Base-by-base conservation (phyloP, 331 rosid species). In the Saraca asoca region DNA sequence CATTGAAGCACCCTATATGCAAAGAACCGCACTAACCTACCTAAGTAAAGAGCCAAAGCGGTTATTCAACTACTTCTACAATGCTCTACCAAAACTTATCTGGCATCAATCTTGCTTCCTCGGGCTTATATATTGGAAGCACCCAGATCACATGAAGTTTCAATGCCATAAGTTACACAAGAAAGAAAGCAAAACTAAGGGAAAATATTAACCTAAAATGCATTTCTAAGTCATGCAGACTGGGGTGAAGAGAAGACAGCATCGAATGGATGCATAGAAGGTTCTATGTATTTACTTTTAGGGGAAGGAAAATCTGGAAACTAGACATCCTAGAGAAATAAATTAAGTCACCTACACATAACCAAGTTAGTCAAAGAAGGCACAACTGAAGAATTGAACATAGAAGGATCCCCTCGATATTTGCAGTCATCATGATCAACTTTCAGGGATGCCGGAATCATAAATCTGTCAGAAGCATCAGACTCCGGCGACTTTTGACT, bases 391-490 rank as follows among this genome's bases (percentile, higher is more conserved):
- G 95, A 75, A 56, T 68, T 69, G 68, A 92, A 87, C 33, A 79
- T 70, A 19, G 95, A 76, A 16, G 91, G 87, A 78, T 87, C 96
- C n/a, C 90, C 87, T 0, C 45, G 43, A 70, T 73, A 86, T 58
- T 89, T 89, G 84, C 81, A 87, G 89, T 89, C 91, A 8, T 89
- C 96, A 46, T 78, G 83, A 62, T 92, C 92, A 37, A 78, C 82
- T 59, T 85, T 85, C 68, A 85, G 66, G 0, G 91, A 75, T 1
- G 82, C 38, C 0, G 91, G 69, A 61, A 87, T 73, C 76, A 73
- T 42, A 67, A 68, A 85, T 5, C 79, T 79, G 66, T 85, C 87
- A 6, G 88, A 60, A 17, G 84, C 19, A 13, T 77, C 66, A 2
- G 83, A 76, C 1, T 80, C 29, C 0, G 78, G 72, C 16, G 77